Percentiles rank a stretch among this genome's conserved stretches.
phyloP scores from a whole-genome alignment of 352 stramenopile species.

The Globisporangium paroecandrum region DNA sequence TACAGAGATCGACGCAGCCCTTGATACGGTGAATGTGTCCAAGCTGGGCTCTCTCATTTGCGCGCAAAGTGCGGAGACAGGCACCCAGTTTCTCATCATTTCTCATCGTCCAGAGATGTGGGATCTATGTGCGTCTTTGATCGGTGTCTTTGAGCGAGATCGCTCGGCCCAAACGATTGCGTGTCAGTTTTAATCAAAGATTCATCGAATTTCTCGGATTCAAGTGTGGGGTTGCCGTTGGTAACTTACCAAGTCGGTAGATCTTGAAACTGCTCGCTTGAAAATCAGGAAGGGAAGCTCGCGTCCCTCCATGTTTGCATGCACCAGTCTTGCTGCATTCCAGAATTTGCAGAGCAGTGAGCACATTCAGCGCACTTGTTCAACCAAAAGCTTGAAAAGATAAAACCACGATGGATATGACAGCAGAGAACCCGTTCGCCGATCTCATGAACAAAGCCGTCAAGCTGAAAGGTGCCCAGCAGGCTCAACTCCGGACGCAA shows the following conservation, averaged over 20 bases:
- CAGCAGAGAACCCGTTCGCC: slow-evolving; percentile 68
- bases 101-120: slow-evolving; percentile 30
- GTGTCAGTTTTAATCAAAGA: slow-evolving; percentile 21
- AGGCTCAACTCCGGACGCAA: slow-evolving; percentile 66
- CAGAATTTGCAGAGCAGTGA: not conserved
- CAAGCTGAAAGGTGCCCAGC: slow-evolving; percentile 80
- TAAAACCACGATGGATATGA: slow-evolving; percentile 46
- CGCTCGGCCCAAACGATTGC: slow-evolving; percentile 25
- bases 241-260: not conserved
- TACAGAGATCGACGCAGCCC: not conserved
- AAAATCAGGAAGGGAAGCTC: not conserved
- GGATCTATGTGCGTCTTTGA: slow-evolving; percentile 21
- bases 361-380: not conserved
- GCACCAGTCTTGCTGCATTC: not conserved
- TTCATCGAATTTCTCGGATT: slow-evolving; percentile 4
- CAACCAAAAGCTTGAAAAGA: not conserved
- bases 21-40: not conserved
- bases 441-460: slow-evolving; percentile 85
- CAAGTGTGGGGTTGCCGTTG: not conserved
- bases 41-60: not conserved
- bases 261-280: slow-evolving; percentile 15
- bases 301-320: slow-evolving; percentile 1
- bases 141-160: slow-evolving; percentile 30
- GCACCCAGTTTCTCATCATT: not conserved
- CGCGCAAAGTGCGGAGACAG: not conserved